A percentile compares a stretch with the other conserved stretches of the same genome.
These are phyloP conservation scores for Fomes fomentarius DNA, from an alignment of 1,284 basidiomycete genomes.

Conservation along the genomic window DNA sequence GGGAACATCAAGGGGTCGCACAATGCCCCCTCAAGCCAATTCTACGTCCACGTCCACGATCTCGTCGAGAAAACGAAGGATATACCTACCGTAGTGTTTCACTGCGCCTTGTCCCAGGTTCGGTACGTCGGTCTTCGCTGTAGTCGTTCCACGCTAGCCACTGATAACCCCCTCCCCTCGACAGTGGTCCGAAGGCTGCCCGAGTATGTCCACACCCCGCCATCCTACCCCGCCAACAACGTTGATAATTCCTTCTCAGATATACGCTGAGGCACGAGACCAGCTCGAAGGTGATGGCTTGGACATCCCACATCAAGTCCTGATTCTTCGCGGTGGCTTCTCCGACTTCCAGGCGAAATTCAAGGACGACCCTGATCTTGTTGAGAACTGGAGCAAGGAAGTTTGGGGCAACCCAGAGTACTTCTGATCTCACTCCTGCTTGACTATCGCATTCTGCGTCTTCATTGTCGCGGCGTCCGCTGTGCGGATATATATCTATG, in stretches of 20 bases:
- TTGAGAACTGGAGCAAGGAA: slow-evolving; percentile 75
- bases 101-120: slow-evolving; percentile 74
- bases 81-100: slow-evolving; percentile 69
- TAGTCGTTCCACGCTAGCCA: not conserved
- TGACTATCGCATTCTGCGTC: too few species aligned
- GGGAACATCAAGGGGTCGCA: slow-evolving; percentile 72
- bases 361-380: slow-evolving; percentile 69
- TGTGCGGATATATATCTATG: not conserved
- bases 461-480: not conserved
- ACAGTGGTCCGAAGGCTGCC: slow-evolving; percentile 80
- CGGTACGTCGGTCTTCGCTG: slow-evolving; percentile 50
- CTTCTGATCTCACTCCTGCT: too few species aligned
- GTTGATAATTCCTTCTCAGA: slow-evolving; percentile 39
- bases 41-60: slow-evolving; percentile 56
- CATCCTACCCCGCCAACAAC: not conserved
- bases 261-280: slow-evolving; percentile 65
- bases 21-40: slow-evolving; percentile 63
- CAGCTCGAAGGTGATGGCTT: slow-evolving; percentile 40
- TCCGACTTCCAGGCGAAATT: slow-evolving; percentile 67
- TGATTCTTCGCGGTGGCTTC: slow-evolving; percentile 73
- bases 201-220: slow-evolving; percentile 47
- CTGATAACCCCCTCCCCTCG: slow-evolving; percentile 1
- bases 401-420: slow-evolving; percentile 47
- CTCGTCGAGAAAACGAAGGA: slow-evolving; percentile 65
- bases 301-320: slow-evolving; percentile 54